Percentiles rank a stretch among this genome's conserved stretches.
Conservation (phyloP, 768 basidiomycete genomes). For the Podaxis sp. region DNA sequence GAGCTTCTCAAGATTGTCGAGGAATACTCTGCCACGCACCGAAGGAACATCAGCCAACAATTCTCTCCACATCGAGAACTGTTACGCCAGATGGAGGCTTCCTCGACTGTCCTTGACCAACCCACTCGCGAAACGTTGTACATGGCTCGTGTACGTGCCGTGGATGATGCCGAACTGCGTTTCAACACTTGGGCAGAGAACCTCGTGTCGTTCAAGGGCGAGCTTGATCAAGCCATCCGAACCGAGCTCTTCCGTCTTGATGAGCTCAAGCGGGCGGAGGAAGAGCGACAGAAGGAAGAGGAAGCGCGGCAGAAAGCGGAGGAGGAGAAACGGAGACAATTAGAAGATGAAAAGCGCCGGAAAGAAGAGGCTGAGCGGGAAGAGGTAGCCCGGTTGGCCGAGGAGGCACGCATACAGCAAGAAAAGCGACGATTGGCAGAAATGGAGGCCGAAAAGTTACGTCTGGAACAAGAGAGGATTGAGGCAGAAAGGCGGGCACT, state of each 20-base stretch:
- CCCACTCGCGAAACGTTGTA: slow-evolving; percentile 47
- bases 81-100: slow-evolving; percentile 53
- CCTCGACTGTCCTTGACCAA: slow-evolving; percentile 40
- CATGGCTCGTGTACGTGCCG: slow-evolving; percentile 43
- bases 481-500: slow-evolving; percentile 24
- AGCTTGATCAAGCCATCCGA: slow-evolving; percentile 40
- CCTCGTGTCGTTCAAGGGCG: slow-evolving; percentile 35
- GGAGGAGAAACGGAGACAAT: slow-evolving; percentile 31
- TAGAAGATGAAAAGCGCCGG: slow-evolving; percentile 31
- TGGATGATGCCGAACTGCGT: slow-evolving; percentile 50
- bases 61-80: slow-evolving; percentile 54
- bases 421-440: slow-evolving; percentile 24
- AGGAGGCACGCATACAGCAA: slow-evolving; percentile 26
- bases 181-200: slow-evolving; percentile 49
- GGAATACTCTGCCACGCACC: slow-evolving; percentile 23
- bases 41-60: slow-evolving; percentile 32
- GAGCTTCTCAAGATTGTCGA: slow-evolving; percentile 31
- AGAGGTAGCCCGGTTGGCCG: slow-evolving; percentile 28
- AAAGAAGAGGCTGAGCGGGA: slow-evolving; percentile 25
- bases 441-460: slow-evolving; percentile 27
- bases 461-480: slow-evolving; percentile 25
- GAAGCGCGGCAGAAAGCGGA: slow-evolving; percentile 33
- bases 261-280: slow-evolving; percentile 31
- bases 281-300: slow-evolving; percentile 32
- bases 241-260: slow-evolving; percentile 41